phyloP scores from a whole-genome alignment of 1,139 yeast species.

The Entelexis paramagnoliae region DNA sequence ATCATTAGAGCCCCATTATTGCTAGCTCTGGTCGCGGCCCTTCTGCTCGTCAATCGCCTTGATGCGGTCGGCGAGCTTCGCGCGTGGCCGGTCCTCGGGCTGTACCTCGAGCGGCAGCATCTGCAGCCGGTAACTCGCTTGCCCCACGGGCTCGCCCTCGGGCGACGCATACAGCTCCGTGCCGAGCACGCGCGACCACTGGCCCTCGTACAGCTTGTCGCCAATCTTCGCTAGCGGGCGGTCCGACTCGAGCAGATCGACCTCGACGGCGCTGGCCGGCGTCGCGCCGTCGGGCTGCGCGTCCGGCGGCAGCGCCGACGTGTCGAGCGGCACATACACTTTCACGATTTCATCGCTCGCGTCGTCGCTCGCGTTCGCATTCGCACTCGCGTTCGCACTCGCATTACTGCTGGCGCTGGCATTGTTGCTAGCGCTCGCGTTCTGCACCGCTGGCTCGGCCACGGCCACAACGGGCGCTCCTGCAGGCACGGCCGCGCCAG shows the following conservation, averaged over 20 bases:
- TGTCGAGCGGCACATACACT: slow-evolving; percentile 18
- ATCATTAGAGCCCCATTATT: no score
- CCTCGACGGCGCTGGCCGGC: slow-evolving; percentile 6
- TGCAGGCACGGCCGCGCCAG: neutral
- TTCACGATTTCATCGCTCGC: neutral
- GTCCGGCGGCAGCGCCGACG: slow-evolving; percentile 14
- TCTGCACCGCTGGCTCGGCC: neutral
- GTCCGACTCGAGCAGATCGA: slow-evolving; percentile 44
- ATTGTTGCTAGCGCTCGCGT: no score
- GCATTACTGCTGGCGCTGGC: no score
- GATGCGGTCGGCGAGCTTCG: slow-evolving; percentile 25
- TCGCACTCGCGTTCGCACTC: no score
- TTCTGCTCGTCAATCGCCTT: slow-evolving; percentile 7
- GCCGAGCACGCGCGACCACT: slow-evolving; percentile 73
- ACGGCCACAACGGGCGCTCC: neutral
- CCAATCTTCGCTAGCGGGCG: slow-evolving; percentile 48
- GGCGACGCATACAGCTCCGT: slow-evolving; percentile 49
- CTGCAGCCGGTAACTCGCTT: slow-evolving; percentile 23
- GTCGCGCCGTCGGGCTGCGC: slow-evolving; percentile 10
- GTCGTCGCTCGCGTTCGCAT: no score
- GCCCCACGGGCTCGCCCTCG: slow-evolving; percentile 26
- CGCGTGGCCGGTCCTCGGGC: slow-evolving; percentile 12
- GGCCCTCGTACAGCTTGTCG: slow-evolving; percentile 54
- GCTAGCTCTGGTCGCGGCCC: neutral
- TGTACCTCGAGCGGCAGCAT: slow-evolving; percentile 22